Evolutionary conservation across 129 eudicot genomes (phyloP).

Genomic region (Tagetes patula): DNA sequence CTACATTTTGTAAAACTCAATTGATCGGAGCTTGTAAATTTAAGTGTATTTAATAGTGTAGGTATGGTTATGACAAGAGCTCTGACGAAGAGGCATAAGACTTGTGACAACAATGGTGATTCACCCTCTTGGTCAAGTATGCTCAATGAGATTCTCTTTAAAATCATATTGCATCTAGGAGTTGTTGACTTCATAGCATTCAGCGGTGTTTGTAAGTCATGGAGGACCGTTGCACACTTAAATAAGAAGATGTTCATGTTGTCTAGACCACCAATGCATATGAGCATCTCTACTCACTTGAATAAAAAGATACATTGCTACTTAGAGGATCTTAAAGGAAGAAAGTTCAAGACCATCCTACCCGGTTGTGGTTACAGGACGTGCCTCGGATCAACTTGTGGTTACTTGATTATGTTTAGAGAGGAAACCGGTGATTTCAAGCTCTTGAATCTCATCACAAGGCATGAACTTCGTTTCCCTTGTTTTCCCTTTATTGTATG

Average conservation of each 20-base stretch:
- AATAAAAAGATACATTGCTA: neutral
- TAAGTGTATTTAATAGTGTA: neutral
- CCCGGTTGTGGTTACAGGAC: neutral
- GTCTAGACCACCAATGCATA: neutral
- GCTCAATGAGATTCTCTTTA: neutral
- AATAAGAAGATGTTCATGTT: neutral
- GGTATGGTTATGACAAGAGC: conserved; percentile 11
- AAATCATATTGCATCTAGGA: conserved; percentile 25
- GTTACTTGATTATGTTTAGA: conserved; percentile 22
- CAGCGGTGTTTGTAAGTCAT: conserved; percentile 27
- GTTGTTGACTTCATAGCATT: conserved; percentile 27
- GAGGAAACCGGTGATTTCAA: conserved; percentile 5
- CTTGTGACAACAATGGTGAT: neutral
- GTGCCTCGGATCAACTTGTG: conserved; percentile 25
- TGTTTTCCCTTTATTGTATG: neutral
- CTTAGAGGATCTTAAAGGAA: conserved; percentile 12
- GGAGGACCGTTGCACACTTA: conserved; percentile 20
- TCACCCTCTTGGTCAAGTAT: conserved; percentile 15
- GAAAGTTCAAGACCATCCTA: conserved; percentile 19
- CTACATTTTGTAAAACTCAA: too few relatives aligned
- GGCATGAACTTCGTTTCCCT: conserved; percentile 28
- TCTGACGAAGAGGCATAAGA: conserved; percentile 3
- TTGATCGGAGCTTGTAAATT: neutral
- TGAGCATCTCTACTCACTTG: neutral
- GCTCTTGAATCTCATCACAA: conserved; percentile 37